Evolutionary conservation across 257 asterid genomes (phyloP).

Genomic region (Ilex aquifolium): DNA sequence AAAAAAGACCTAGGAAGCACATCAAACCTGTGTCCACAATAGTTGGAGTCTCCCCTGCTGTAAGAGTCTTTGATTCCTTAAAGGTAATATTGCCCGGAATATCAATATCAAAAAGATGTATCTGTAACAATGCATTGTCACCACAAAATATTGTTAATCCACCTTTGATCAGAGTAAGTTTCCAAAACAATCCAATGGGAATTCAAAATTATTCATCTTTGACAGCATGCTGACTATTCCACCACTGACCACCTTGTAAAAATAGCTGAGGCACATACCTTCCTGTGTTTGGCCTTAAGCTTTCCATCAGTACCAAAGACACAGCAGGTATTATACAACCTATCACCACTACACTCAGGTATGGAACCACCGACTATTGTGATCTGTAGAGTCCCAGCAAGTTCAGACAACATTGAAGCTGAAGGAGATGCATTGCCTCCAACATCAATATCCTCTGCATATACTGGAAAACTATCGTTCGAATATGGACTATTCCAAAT

Average conservation of each 20-base stretch:
- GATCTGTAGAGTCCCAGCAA: slow-evolving; percentile 52
- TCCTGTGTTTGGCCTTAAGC: slow-evolving; percentile 69
- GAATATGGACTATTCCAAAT: slow-evolving; percentile 89
- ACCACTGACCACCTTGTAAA: slow-evolving; percentile 1
- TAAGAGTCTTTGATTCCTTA: slow-evolving; percentile 71
- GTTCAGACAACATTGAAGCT: slow-evolving; percentile 69
- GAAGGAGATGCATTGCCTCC: slow-evolving; percentile 66
- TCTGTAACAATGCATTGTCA: slow-evolving; percentile 31
- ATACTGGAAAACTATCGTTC: slow-evolving; percentile 68
- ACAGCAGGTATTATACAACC: slow-evolving; percentile 70
- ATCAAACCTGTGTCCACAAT: slow-evolving; percentile 71
- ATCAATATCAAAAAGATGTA: slow-evolving; percentile 85
- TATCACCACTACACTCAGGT: slow-evolving; percentile 65
- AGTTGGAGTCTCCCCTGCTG: slow-evolving; percentile 85
- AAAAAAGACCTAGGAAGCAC: slow-evolving; percentile 1
- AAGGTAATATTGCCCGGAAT: slow-evolving; percentile 81
- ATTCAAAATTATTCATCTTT: not conserved
- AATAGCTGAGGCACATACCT: slow-evolving; percentile 29
- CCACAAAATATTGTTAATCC: slow-evolving; percentile 7
- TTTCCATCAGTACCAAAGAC: slow-evolving; percentile 69
- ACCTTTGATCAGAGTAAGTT: slow-evolving; percentile 3
- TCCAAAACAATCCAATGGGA: slow-evolving; percentile 1
- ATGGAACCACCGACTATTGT: slow-evolving; percentile 86
- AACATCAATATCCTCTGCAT: slow-evolving; percentile 83
- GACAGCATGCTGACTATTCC: slow-evolving; percentile 2